Base-by-base conservation (phyloP, 306 rosid genomes). In the Arachis hypogaea region DNA sequence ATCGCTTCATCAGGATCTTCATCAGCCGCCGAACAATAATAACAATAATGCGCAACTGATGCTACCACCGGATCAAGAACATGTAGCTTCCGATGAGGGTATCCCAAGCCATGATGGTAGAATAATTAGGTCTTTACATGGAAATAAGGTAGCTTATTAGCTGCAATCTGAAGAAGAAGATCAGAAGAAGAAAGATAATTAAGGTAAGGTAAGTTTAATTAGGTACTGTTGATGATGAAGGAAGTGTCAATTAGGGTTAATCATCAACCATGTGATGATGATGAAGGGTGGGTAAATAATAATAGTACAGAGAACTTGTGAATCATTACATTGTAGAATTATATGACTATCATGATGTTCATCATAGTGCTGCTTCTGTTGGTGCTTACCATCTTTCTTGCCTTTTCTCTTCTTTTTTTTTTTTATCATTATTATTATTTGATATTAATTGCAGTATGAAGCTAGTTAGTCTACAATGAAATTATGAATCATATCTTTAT, bases 171-270 rank as follows among this genome's bases (percentile, higher is more conserved):
- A 71, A 61, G 38, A 33, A 33, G 38, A 33, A 33, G 38, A 33
- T 22, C 28, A 78, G 8, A 78, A 80, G 51, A 10, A 7, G 78
- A 16, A 16, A 71, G 56, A 44, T 80, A 64, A 82, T 62, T 70
- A 82, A 71, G 66, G 77, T 80, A 67, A 78, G 82, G 77, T 82
- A 82, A 68, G 82, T 74, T 82, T 80, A 14, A 14, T 14, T 14
- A 68, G 78, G 72, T 73, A 80, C 80, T 9, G 81, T 76, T 30
- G 80, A 82, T 64, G 28, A 4, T 33, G 38, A 33, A 33, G 38
- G 4, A 33, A 2, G 38, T 33, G 38, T 4, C 4, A 33, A 33
- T 33, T 33, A 33, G 38, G 38, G 38, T 33, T 33, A 33, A 33
- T 33, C 38, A 22, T 22, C 28, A 22, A 22, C 28, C 28, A 33